Base-by-base conservation (phyloP, 345 rosid species). In the Dovyalis caffra region DNA sequence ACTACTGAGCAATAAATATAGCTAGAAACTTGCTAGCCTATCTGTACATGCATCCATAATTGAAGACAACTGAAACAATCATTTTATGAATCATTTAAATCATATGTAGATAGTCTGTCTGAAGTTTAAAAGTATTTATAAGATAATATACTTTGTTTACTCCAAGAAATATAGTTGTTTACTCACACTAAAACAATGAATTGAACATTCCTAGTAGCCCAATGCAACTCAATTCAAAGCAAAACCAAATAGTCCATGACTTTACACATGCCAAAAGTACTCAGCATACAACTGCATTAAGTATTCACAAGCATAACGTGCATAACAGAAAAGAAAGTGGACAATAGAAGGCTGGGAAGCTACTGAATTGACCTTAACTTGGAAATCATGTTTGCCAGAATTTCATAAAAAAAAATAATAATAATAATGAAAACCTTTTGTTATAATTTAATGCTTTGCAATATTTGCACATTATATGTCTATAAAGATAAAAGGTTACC, bases 401-500 rank as follows among this genome's bases (percentile, higher is more conserved):
- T n/a, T n/a, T n/a, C n/a, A n/a, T n/a, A n/a, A n/a, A n/a, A n/a
- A n/a, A n/a, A n/a, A n/a, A n/a, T n/a, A n/a, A n/a, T n/a, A n/a
- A n/a, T n/a, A n/a, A n/a, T n/a, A n/a, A n/a, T n/a, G n/a, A n/a
- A n/a, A n/a, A n/a, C n/a, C n/a, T n/a, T n/a, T n/a, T n/a, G n/a
- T n/a, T n/a, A n/a, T n/a, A n/a, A n/a, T n/a, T n/a, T n/a, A n/a
- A n/a, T n/a, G n/a, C n/a, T n/a, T n/a, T n/a, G n/a, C n/a, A n/a
- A n/a, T n/a, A n/a, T n/a, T n/a, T 10, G 2, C 28, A 15, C 18
- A 63, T 21, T 18, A 4, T 9, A n/a, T n/a, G n/a, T n/a, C n/a
- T n/a, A n/a, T n/a, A n/a, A n/a, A n/a, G n/a, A n/a, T n/a, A n/a
- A 15, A 74, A 56, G 20, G 62, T 58, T 83, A 90, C 96, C 78